Base-by-base conservation (phyloP, 108 stramenopile species). In the Fistulifera solaris region DNA sequence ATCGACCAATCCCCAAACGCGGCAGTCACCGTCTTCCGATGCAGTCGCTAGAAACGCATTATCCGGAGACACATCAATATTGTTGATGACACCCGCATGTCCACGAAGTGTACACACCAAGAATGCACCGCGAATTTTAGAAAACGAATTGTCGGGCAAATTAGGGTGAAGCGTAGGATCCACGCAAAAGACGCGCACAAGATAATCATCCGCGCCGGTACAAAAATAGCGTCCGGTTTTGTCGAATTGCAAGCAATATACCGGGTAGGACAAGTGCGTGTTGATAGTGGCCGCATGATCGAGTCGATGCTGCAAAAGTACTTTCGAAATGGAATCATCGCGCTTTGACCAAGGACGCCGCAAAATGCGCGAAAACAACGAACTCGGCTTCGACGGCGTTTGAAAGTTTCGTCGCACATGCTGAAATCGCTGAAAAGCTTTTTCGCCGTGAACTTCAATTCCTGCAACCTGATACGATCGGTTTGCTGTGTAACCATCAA, bases 161-260 rank as follows among this genome's bases (percentile, higher is more conserved):
- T 46, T 57, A n/a, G 38, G 56, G 17, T 35, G 17, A n/a, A 51
- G 21, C 17, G 22, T 21, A 12, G 22, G 13, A 17, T 17, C 40
- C 35, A 90, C 54, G 58, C 70, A 78, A 73, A 94, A 97, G 23
- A 94, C 56, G 69, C 95, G 95, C 38, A 91, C 82, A 14, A 97
- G 74, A 38, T 76, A 78, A 55, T 97, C 96, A 56, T 96, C 94
- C 10, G 94, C 87, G n/a, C 96, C 96, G 6, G 94, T 94, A 18
- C 95, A 63, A 59, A 94, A 85, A 58, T 86, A 97, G 35, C 85
- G 71, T 7, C 94, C 94, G 6, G 90, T 87, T 27, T 54, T 57
- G 77, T 97, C 96, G 56, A 94, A 94, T 40, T 73, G 78, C 8
- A 90, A 56, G 63, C 89, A 93, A 58, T 86, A 97, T 6, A 95